Percentiles rank a stretch among this genome's conserved stretches.
These are phyloP conservation scores for Spathaspora hagerdaliae DNA, from an alignment of 805 yeast species.

Conservation along the genomic window DNA sequence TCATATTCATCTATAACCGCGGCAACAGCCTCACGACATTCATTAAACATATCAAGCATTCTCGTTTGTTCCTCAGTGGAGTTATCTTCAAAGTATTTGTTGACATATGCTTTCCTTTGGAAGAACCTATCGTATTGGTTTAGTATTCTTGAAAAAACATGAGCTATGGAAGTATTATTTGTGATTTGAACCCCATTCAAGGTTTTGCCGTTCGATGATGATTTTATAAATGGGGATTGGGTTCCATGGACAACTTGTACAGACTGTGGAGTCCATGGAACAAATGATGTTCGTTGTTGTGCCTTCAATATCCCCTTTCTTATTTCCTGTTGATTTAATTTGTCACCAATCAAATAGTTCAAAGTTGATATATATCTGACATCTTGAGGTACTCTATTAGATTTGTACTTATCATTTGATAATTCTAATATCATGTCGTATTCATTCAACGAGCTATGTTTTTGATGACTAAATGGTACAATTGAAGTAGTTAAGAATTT, in stretches of 20 bases:
- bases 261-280: slow-evolving; percentile 81
- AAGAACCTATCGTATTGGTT: slow-evolving; percentile 78
- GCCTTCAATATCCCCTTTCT: slow-evolving; percentile 63
- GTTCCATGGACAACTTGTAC: slow-evolving; percentile 75
- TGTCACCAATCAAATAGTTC: slow-evolving; percentile 61
- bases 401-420: slow-evolving; percentile 69
- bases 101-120: slow-evolving; percentile 77
- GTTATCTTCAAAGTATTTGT: slow-evolving; percentile 58
- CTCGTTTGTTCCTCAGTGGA: slow-evolving; percentile 37
- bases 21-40: slow-evolving; percentile 45
- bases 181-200: slow-evolving; percentile 79
- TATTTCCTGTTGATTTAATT: slow-evolving; percentile 63
- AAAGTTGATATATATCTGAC: slow-evolving; percentile 62
- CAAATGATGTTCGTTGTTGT: slow-evolving; percentile 66
- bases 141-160: slow-evolving; percentile 62
- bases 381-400: slow-evolving; percentile 51
- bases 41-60: slow-evolving; percentile 46
- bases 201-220: slow-evolving; percentile 29
- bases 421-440: slow-evolving; percentile 83
- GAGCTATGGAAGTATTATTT: slow-evolving; percentile 73
- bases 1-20: slow-evolving; percentile 46
- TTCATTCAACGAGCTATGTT: slow-evolving; percentile 67
- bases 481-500: slow-evolving; percentile 43
- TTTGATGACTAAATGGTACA: slow-evolving; percentile 43
- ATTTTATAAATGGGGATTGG: slow-evolving; percentile 56